Evolutionary conservation across 2,329 filamentous ascomycete species (phyloP).

Genomic region (Trichophyton mentagrophytes): DNA sequence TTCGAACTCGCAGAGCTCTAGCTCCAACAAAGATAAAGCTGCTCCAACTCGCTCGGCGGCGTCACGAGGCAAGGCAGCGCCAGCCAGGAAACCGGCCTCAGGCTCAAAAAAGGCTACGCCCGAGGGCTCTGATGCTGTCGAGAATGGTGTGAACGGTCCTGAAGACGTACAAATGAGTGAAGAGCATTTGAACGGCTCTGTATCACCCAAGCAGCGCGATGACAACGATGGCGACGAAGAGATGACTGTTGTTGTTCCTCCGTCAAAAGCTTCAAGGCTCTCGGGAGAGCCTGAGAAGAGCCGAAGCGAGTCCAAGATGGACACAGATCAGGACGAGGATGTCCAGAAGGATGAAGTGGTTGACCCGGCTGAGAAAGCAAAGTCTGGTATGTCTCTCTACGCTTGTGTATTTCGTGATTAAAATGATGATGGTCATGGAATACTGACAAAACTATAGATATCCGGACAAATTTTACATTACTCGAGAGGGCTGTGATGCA

Average conservation of each 20-base stretch:
- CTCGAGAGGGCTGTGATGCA: conserved; percentile 82
- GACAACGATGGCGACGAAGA: conserved; percentile 57
- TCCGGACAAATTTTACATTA: conserved; percentile 84
- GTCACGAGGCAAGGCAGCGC: conserved; percentile 7
- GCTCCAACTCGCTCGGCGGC: conserved; percentile 26
- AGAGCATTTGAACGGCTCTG: conserved; percentile 41
- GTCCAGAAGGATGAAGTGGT: conserved; percentile 32
- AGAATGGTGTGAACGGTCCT: conserved; percentile 52
- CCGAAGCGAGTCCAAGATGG: conserved; percentile 61
- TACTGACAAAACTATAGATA: conserved; percentile 46
- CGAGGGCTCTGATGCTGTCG: conserved; percentile 57
- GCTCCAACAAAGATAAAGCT: conserved; percentile 33
- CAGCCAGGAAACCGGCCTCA: conserved; percentile 18
- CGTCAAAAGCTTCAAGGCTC: conserved; percentile 51
- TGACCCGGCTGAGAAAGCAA: conserved; percentile 39
- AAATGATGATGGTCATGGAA: background rate
- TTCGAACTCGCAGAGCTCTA: conserved; percentile 33
- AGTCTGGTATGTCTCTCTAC: conserved; percentile 29
- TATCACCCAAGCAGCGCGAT: conserved; percentile 38
- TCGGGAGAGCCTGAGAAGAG: conserved; percentile 47
- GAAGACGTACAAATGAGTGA: conserved; percentile 63
- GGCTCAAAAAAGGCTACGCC: conserved; percentile 42
- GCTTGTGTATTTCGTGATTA: background rate
- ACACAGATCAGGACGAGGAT: conserved; percentile 36
- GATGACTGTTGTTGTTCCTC: conserved; percentile 71